These are phyloP conservation scores for Chalciporus chontae DNA, from an alignment of 768 basidiomycete species.

Conservation along the genomic window DNA sequence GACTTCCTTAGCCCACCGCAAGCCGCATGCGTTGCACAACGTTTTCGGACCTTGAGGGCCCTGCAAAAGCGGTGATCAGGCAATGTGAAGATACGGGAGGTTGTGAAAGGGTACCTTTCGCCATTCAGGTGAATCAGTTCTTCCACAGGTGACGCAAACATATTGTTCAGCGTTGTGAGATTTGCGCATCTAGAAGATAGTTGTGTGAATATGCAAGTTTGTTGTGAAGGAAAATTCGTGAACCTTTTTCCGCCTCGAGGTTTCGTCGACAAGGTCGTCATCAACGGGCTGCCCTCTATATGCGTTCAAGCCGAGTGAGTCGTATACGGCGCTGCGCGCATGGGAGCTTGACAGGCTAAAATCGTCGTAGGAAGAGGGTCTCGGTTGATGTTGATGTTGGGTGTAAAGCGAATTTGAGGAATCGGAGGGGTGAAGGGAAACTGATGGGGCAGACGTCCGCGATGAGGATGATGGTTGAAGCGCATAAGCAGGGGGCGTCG, in stretches of 20 bases:
- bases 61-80: slow-evolving; percentile 36
- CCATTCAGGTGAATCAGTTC: slow-evolving; percentile 98
- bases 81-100: background rate
- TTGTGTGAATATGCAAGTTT: background rate
- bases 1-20: slow-evolving; percentile 85
- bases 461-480: slow-evolving; percentile 28
- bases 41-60: slow-evolving; percentile 96
- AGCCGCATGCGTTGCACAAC: slow-evolving; percentile 94
- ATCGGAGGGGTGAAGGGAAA: slow-evolving; percentile 11
- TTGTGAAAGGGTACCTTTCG: slow-evolving; percentile 57
- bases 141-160: slow-evolving; percentile 89
- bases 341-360: slow-evolving; percentile 10
- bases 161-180: slow-evolving; percentile 57
- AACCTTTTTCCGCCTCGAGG: slow-evolving; percentile 64
- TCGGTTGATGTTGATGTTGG: slow-evolving; percentile 12
- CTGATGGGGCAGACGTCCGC: slow-evolving; percentile 19
- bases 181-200: slow-evolving; percentile 32
- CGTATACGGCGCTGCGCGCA: slow-evolving; percentile 13
- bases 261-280: slow-evolving; percentile 50
- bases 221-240: background rate
- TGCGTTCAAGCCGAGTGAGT: slow-evolving; percentile 16
- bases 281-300: slow-evolving; percentile 19
- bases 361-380: slow-evolving; percentile 15
- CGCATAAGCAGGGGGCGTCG: slow-evolving; percentile 23
- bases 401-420: slow-evolving; percentile 15